Evolutionary conservation across 1,139 yeast species (phyloP).

Genomic region (Magnusiomyces sp.): DNA sequence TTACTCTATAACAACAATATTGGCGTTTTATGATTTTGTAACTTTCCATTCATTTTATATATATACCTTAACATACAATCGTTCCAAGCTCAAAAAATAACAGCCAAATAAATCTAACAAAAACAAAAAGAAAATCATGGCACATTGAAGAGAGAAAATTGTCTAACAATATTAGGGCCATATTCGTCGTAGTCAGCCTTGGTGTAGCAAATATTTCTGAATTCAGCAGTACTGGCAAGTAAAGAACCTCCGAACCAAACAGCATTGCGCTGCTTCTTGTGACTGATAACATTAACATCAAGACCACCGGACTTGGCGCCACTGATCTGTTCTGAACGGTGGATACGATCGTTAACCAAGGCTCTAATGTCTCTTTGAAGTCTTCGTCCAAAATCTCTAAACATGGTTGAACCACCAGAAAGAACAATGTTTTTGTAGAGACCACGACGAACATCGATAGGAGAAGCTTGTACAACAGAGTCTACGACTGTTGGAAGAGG

Average conservation of each 20-base stretch:
- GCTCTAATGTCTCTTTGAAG: slow-evolving; percentile 88
- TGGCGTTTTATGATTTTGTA: too few relatives aligned
- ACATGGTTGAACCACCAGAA: slow-evolving; percentile 98
- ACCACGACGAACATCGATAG: slow-evolving; percentile 96
- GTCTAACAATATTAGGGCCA: slow-evolving; percentile 96
- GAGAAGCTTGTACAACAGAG: slow-evolving; percentile 88
- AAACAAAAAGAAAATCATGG: slow-evolving; percentile 39
- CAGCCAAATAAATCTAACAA: too few relatives aligned
- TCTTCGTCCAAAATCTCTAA: slow-evolving; percentile 95
- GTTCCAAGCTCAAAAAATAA: too few relatives aligned
- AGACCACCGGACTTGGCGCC: slow-evolving; percentile 85
- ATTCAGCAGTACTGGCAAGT: slow-evolving; percentile 94
- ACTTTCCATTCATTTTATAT: too few relatives aligned
- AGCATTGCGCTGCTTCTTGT: slow-evolving; percentile 95
- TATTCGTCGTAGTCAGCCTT: slow-evolving; percentile 95
- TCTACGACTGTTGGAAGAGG: slow-evolving; percentile 95
- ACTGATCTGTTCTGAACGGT: slow-evolving; percentile 66
- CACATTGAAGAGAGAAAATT: slow-evolving; percentile 86
- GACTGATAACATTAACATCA: slow-evolving; percentile 93
- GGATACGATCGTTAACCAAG: slow-evolving; percentile 83
- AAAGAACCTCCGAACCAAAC: slow-evolving; percentile 99
- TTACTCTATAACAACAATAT: too few relatives aligned
- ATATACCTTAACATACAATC: too few relatives aligned
- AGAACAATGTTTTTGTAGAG: slow-evolving; percentile 90
- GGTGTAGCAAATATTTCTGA: slow-evolving; percentile 92